phyloP scores from a whole-genome alignment of 768 basidiomycete genomes.

The Naematelia encephala region DNA sequence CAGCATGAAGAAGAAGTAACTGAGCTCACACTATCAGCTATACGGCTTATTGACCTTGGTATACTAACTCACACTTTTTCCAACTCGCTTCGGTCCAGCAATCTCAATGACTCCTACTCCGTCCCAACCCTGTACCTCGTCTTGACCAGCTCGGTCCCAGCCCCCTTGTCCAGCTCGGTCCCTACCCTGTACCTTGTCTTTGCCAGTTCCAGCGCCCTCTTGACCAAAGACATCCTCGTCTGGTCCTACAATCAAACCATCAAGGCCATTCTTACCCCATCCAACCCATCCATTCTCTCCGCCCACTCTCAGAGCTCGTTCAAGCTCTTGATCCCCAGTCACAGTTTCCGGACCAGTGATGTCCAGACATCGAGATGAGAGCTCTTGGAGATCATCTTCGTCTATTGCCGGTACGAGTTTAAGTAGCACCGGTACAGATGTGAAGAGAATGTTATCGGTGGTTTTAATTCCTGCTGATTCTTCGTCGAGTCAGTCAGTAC shows the following conservation, averaged over 20 bases:
- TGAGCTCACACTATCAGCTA: constrained; percentile 5
- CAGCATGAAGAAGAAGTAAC: constrained; percentile 44
- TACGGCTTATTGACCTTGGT: not conserved
- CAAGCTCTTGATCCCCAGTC: constrained; percentile 8
- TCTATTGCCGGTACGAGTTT: constrained; percentile 15
- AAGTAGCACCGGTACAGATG: constrained; percentile 18
- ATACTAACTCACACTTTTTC: constrained; percentile 37
- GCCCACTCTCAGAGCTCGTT: not conserved
- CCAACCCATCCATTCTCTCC: constrained; percentile 22
- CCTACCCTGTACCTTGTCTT: constrained; percentile 11
- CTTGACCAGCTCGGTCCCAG: not conserved
- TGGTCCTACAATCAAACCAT: constrained; percentile 22
- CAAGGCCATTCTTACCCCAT: constrained; percentile 27
- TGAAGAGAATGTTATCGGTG: constrained; percentile 40
- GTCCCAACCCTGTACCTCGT: constrained; percentile 18
- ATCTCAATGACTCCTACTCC: constrained; percentile 37
- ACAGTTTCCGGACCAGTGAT: constrained; percentile 14
- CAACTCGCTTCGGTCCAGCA: constrained; percentile 31
- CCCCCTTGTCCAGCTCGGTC: constrained; percentile 15
- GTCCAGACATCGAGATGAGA: constrained; percentile 17
- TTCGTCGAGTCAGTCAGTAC: constrained; percentile 7
- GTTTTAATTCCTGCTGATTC: constrained; percentile 36
- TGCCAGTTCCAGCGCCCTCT: not conserved
- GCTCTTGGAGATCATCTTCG: constrained; percentile 16
- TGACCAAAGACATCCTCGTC: not conserved